Evolutionary conservation across 225 moss, liverwort and hornwort genomes (phyloP), one percentile per base, ranked within the genome.

Genomic region (Physcomitrium patens): DNA sequence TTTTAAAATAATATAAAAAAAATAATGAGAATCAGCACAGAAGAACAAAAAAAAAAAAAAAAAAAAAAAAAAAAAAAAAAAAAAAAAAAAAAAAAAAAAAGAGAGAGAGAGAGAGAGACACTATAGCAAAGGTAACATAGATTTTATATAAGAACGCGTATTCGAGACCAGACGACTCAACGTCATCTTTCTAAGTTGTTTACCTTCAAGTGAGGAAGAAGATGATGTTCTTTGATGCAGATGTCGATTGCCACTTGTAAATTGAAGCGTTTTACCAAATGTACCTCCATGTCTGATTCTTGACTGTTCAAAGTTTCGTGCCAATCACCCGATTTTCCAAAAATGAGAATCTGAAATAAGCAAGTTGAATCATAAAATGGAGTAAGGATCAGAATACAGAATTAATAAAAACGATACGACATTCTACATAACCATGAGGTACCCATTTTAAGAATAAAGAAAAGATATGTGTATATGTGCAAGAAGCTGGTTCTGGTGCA

Each of bases 211-310:
- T 70, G 79, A 80, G 91, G 83, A 78, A 86, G 67, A 68, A 67
- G 66, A 42, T 80, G 76, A 37, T 71, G 70, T 62, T 92, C 84
- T 75, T 83, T 79, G 80, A 89, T 79, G 79, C 81, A 81, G 66
- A 83, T 86, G 66, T 91, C 89, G 81, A 91, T 81, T 57, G 78
- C 76, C 62, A 96, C 60, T 60, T 86, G 89, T 86, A 96, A 78
- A 79, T 82, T 84, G 65, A 91, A 96, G 47, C 82, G 89, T 64
- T 92, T 91, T 47, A 94, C 81, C 37, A 94, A 63, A 79, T 94
- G 87, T 80, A 83, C 87, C 72, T 85, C 86, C 74, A 85, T 76
- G 66, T 92, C 90, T 66, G 87, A 79, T 84, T 92, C 90, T 58
- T 81, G 79, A 78, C 65, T 76, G 52, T 81, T 83, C 74, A 94